Evolutionary conservation across 768 basidiomycete genomes (phyloP).

Genomic region (Xanthoconium stramineum): DNA sequence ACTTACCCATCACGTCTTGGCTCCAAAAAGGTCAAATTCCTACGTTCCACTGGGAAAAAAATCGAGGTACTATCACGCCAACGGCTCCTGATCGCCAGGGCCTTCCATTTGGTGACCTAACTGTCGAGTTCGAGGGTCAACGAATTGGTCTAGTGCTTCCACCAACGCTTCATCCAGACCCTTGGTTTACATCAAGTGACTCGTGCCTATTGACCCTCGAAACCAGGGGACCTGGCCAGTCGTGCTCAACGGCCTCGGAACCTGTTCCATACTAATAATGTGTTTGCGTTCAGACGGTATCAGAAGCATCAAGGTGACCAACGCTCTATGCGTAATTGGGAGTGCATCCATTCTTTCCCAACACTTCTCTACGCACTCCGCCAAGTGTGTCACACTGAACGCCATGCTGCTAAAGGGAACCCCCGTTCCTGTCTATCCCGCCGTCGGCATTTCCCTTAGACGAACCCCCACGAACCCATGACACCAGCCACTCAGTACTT

Average conservation of each 20-base stretch:
- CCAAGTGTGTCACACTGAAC: conserved; percentile 7
- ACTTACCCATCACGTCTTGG: conserved; percentile 8
- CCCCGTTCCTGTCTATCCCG: conserved; percentile 5
- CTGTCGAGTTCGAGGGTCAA: conserved; percentile 19
- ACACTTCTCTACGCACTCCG: conserved; percentile 28
- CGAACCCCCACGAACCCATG: conserved; percentile 5
- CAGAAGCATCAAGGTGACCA: conserved; percentile 23
- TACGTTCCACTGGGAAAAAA: conserved; percentile 21
- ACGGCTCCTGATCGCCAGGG: conserved; percentile 25
- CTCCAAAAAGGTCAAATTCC: conserved; percentile 25
- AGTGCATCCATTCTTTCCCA: conserved; percentile 26
- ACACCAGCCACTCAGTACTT: neutral
- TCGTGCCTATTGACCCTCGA: conserved; percentile 14
- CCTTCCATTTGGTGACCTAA: conserved; percentile 30
- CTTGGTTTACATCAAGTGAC: conserved; percentile 17
- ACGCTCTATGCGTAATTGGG: conserved; percentile 14
- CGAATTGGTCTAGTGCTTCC: conserved; percentile 2
- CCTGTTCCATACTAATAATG: conserved; percentile 4
- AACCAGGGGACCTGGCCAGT: conserved; percentile 13
- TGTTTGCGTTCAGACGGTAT: conserved; percentile 11
- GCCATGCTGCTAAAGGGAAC: conserved; percentile 6
- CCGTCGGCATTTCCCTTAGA: conserved; percentile 8
- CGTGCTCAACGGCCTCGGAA: conserved; percentile 10
- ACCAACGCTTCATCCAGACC: conserved; percentile 14
- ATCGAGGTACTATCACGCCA: conserved; percentile 19